Conservation (phyloP, 192 early-diverging fungal genomes). For the Nowakowskiella sp. region DNA sequence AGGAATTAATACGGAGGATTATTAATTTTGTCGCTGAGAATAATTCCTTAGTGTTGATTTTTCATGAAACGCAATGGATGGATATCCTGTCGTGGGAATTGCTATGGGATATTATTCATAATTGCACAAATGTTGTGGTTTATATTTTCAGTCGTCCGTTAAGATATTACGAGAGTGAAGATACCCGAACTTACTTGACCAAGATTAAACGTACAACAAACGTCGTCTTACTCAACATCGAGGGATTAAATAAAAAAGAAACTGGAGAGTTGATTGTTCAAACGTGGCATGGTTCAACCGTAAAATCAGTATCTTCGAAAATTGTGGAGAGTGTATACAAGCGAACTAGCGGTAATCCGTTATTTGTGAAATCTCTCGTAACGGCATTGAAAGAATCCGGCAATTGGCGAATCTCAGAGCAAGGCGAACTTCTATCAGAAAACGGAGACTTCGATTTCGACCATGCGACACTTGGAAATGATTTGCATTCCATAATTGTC, state of each 20-base stretch:
- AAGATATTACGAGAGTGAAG: conserved; percentile 29
- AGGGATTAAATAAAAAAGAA: conserved; percentile 29
- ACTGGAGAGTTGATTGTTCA: conserved; percentile 29
- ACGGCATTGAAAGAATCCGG: conserved; percentile 39
- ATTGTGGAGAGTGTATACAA: conserved; percentile 34
- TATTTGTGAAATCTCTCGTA: conserved; percentile 35
- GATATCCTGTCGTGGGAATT: conserved; percentile 40
- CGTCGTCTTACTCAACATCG: conserved; percentile 10
- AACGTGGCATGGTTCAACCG: conserved; percentile 20
- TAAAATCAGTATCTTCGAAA: conserved; percentile 20
- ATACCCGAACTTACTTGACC: conserved; percentile 7
- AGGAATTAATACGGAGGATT: conserved; percentile 26
- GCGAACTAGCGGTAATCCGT: conserved; percentile 41
- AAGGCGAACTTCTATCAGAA: conserved; percentile 21
- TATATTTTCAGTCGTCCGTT: conserved; percentile 32
- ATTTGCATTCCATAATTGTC: conserved; percentile 38
- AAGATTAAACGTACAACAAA: conserved; percentile 25
- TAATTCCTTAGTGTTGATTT: conserved; percentile 26
- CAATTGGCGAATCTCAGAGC: conserved; percentile 20
- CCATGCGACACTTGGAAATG: conserved; percentile 31
- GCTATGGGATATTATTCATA: conserved; percentile 21
- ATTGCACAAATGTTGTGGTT: conserved; percentile 20
- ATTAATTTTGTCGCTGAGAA: conserved; percentile 20
- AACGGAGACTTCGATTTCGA: conserved; percentile 40
- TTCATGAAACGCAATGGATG: conserved; percentile 43